phyloP scores from a whole-genome alignment of 2,329 filamentous ascomycete genomes.

The Cyphellophora europaea region DNA sequence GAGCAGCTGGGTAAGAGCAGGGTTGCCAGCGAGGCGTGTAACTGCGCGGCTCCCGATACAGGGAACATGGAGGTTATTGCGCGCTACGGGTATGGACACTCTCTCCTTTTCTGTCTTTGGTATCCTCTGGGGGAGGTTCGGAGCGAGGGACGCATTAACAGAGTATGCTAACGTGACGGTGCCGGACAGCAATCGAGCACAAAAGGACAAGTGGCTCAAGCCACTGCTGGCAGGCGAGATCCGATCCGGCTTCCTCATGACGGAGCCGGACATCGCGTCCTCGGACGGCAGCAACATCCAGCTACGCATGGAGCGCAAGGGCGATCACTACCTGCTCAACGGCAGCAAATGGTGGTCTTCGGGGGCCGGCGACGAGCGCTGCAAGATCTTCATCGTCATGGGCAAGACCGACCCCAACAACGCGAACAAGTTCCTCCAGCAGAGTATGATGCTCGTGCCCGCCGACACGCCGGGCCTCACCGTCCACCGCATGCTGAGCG shows the following conservation, averaged over 20 bases:
- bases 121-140: no score
- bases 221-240: constrained; percentile 78
- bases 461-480: constrained; percentile 73
- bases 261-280: constrained; percentile 79
- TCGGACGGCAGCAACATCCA: constrained; percentile 90
- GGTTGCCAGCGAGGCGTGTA: constrained; percentile 71
- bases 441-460: constrained; percentile 88
- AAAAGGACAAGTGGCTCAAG: constrained; percentile 74
- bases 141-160: no score
- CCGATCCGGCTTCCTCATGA: constrained; percentile 86
- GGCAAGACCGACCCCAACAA: constrained; percentile 75
- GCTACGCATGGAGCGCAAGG: constrained; percentile 70
- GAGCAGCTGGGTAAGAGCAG: constrained; percentile 84
- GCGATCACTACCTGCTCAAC: constrained; percentile 85
- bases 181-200: constrained; percentile 58
- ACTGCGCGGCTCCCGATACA: constrained; percentile 84
- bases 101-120: no score
- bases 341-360: constrained; percentile 99
- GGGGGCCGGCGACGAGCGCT: constrained; percentile 83
- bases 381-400: constrained; percentile 91
- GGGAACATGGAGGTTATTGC: constrained; percentile 94
- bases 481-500: constrained; percentile 85
- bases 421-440: constrained; percentile 71
- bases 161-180: no score
- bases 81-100: constrained; percentile 67